Conservation (phyloP, 257 asterid genomes). For the Striga asiatica region DNA sequence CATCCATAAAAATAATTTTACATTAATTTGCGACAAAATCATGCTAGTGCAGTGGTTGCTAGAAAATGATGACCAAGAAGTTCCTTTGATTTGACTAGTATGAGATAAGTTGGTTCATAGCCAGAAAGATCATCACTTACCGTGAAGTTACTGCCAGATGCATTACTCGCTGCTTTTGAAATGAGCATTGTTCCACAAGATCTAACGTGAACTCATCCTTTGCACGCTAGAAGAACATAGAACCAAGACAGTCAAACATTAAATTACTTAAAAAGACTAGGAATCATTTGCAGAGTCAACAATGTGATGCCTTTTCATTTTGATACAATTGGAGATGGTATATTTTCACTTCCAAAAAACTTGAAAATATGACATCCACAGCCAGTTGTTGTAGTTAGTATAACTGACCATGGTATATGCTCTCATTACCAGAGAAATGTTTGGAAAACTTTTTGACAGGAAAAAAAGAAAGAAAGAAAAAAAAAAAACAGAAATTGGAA, state of each 20-base stretch:
- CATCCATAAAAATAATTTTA: not conserved
- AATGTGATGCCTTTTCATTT: conserved; percentile 5
- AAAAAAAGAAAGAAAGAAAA: too few relatives aligned
- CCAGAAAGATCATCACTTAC: conserved; percentile 24
- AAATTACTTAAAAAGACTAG: not conserved
- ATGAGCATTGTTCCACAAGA: conserved; percentile 82
- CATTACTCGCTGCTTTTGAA: conserved; percentile 75
- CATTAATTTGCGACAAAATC: not conserved
- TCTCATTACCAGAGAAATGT: conserved; percentile 3
- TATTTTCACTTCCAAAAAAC: not conserved
- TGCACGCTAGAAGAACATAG: conserved; percentile 51
- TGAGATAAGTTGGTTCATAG: not conserved
- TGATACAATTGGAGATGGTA: not conserved
- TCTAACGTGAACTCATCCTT: conserved; percentile 95
- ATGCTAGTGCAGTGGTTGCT: not conserved
- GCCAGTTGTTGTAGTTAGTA: not conserved
- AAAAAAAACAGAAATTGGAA: too few relatives aligned
- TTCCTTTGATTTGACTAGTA: not conserved
- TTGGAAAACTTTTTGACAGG: too few relatives aligned
- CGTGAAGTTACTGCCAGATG: conserved; percentile 79
- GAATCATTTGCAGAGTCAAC: conserved; percentile 1
- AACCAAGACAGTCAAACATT: conserved; percentile 4
- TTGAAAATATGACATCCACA: not conserved
- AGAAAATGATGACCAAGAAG: too few relatives aligned
- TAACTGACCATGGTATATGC: not conserved